Evolutionary conservation across 768 basidiomycete species (phyloP).

Genomic region (Sistotremastrum niveocremeum): DNA sequence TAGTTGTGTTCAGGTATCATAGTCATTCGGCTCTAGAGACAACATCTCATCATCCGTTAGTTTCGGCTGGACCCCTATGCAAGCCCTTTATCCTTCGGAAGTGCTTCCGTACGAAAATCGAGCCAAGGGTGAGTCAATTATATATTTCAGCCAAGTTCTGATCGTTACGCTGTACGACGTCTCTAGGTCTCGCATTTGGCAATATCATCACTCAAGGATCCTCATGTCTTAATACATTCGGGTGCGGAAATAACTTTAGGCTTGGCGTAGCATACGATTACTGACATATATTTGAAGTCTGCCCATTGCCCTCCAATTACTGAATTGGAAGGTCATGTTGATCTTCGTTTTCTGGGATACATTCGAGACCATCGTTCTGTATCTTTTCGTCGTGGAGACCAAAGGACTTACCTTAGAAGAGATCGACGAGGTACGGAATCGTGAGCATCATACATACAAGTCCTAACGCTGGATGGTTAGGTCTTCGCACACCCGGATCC

Average conservation of each 20-base stretch:
- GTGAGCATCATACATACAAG: background rate
- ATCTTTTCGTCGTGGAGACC: constrained; percentile 37
- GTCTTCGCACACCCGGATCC: constrained; percentile 13
- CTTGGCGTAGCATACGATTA: background rate
- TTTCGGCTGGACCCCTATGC: constrained; percentile 46
- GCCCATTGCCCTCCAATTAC: constrained; percentile 31
- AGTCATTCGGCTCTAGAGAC: too few species aligned
- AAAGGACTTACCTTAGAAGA: constrained; percentile 38
- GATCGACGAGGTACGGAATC: constrained; percentile 27
- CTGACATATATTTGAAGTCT: constrained; percentile 15
- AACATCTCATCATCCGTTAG: too few species aligned
- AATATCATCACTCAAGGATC: constrained; percentile 29
- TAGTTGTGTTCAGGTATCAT: too few species aligned
- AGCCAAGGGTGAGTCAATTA: constrained; percentile 24
- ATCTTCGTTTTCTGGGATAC: constrained; percentile 37
- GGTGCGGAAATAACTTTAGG: constrained; percentile 15
- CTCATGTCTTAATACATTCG: constrained; percentile 37
- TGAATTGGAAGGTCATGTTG: constrained; percentile 35
- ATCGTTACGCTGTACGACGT: constrained; percentile 1
- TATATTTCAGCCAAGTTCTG: background rate
- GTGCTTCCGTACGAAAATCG: constrained; percentile 36
- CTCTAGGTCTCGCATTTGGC: constrained; percentile 30
- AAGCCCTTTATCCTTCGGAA: constrained; percentile 42
- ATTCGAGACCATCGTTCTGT: constrained; percentile 33
- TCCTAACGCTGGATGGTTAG: constrained; percentile 9